Evolutionary conservation across 2,329 filamentous ascomycete genomes (phyloP), one percentile per base, ranked within the genome.

Genomic region (Penicillium griseofulvum): DNA sequence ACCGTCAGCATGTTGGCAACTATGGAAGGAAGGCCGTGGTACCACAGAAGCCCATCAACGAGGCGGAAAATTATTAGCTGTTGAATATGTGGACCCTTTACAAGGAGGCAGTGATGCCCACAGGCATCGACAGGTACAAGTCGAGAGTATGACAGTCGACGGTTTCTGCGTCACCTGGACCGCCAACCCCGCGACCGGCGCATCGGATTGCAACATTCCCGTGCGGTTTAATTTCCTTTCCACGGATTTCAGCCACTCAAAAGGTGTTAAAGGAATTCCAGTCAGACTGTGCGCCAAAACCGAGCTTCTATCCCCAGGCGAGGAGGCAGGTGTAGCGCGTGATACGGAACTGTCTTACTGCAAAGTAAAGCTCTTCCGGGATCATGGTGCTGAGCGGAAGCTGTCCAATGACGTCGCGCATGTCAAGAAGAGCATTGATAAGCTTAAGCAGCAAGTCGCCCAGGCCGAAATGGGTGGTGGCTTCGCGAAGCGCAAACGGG

Each of bases 201-300:
- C 11, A 68, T 83, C 88, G 4, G 91, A 97, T 65, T 94, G 91
- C 71, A 89, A 86, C 46, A 85, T 99, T 53, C 89, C 91, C 9
- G 90, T 97, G 12, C 89, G 94, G 43, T 99, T 97, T 81, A 99
- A 99, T 76, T 99, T 99, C 70, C 80, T 99, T 0, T 99, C 94
- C 0, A 99, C 94, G 9, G 94, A 99, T 71, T 99, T 97, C 71
- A 97, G 93, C 72, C 94, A 97, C 70, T 97, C 94, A 10, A 99
- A 99, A 70, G 94, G 94, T 43, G 94, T 99, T 46, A 99, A 97
- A 75, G 94, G 94, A 34, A 97, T 97, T 61, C 93, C 94, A 0
- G 92, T 99, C 5, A 82, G 94, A 52, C 82, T 97, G 0, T 97
- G 93, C 72, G 87, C 92, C 14, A 97, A 97, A 75, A 97, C 94